phyloP scores from a whole-genome alignment of 2,329 filamentous ascomycete species.

The Colletotrichum sp. region DNA sequence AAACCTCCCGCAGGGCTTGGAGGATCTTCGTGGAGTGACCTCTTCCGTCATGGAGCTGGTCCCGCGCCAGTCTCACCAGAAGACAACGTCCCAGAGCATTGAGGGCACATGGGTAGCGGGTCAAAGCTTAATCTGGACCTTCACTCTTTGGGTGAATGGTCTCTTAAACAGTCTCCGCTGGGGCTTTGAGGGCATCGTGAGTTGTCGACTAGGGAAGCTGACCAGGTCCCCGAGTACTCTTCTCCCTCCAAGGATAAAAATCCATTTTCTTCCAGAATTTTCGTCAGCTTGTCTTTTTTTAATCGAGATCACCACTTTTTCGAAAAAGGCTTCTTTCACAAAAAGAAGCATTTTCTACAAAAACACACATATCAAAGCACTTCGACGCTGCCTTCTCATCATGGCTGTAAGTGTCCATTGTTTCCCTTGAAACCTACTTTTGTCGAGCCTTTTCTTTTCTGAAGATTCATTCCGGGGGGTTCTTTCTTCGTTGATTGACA shows the following conservation, averaged over 20 bases:
- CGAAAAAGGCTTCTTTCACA: background rate
- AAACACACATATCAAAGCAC: background rate
- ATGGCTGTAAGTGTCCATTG: background rate
- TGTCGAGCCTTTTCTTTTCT: background rate
- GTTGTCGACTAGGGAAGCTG: background rate
- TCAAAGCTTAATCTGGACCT: background rate
- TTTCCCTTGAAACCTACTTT: background rate
- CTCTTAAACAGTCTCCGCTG: background rate
- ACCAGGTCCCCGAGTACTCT: background rate
- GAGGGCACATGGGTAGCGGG: background rate
- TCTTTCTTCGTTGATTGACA: background rate
- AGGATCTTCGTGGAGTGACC: background rate
- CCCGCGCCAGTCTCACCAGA: background rate
- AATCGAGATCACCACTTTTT: background rate
- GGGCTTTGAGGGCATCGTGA: background rate
- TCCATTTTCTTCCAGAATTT: background rate
- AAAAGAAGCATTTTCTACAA: background rate
- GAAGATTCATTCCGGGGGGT: background rate
- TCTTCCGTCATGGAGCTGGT: background rate
- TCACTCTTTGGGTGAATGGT: background rate
- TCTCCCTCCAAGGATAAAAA: background rate
- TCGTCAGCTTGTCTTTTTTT: background rate
- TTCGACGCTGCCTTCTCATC: background rate
- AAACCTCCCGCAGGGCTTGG: background rate
- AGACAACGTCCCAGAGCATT: background rate